Evolutionary conservation across 1,284 basidiomycete species (phyloP).

Genomic region (Gymnopus androsaceus): DNA sequence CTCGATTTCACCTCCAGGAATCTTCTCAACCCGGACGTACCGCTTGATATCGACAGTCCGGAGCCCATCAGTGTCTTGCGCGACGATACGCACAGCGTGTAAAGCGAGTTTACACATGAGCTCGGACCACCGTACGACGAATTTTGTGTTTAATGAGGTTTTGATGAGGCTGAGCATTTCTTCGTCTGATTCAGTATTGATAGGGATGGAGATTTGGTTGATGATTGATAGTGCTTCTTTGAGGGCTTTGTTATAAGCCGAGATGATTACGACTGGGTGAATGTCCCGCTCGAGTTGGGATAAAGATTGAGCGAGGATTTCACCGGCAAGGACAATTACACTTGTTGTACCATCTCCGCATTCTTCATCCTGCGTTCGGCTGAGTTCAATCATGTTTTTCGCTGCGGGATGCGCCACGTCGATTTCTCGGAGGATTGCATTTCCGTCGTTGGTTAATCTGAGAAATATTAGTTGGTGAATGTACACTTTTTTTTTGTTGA

Average conservation of each 20-base stretch:
- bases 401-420: conserved; percentile 98
- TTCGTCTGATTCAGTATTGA: conserved; percentile 84
- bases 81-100: conserved; percentile 88
- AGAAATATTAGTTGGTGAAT: neutral
- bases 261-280: conserved; percentile 98
- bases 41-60: conserved; percentile 96
- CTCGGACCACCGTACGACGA: conserved; percentile 94
- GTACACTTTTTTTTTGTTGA: no score
- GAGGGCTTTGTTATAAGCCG: conserved; percentile 95
- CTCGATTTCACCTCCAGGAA: conserved; percentile 97
- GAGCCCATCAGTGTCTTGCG: conserved; percentile 62
- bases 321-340: conserved; percentile 92
- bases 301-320: conserved; percentile 91
- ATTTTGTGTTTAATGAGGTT: conserved; percentile 99
- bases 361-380: conserved; percentile 97
- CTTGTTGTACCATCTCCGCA: conserved; percentile 98
- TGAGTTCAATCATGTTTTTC: conserved; percentile 99
- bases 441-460: conserved; percentile 96
- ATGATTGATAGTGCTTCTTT: conserved; percentile 90
- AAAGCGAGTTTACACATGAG: conserved; percentile 97
- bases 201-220: conserved; percentile 85
- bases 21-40: conserved; percentile 96
- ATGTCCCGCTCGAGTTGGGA: conserved; percentile 94
- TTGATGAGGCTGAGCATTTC: conserved; percentile 98
- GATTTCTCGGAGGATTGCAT: conserved; percentile 96